Conservation (phyloP, 1,139 yeast species). For the Suhomyces wounanorum region DNA sequence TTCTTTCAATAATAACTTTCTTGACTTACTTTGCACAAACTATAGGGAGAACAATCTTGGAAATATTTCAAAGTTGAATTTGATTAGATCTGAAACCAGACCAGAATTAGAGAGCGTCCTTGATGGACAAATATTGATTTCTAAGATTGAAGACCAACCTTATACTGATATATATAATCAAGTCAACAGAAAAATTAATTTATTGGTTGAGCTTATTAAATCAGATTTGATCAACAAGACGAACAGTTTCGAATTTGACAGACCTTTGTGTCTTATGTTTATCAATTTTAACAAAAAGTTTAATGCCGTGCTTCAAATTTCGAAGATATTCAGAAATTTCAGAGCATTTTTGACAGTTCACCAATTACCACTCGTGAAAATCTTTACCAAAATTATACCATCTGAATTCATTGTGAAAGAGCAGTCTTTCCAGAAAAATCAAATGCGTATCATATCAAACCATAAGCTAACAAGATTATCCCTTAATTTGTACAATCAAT, state of each 20-base stretch:
- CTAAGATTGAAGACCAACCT: constrained; percentile 19
- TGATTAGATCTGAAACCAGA: constrained; percentile 34
- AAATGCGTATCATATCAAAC: constrained; percentile 52
- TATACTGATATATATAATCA: constrained; percentile 34
- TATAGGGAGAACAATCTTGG: constrained; percentile 57
- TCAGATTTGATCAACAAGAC: constrained; percentile 46
- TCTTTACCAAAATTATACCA: constrained; percentile 62
- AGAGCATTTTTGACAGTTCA: constrained; percentile 40
- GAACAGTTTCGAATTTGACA: constrained; percentile 43
- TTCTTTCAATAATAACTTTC: constrained; percentile 29
- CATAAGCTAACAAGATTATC: constrained; percentile 52
- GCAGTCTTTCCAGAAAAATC: constrained; percentile 31
- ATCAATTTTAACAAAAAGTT: constrained; percentile 48
- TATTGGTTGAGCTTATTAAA: constrained; percentile 38
- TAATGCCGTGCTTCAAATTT: constrained; percentile 49
- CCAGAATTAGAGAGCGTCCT: constrained; percentile 36
- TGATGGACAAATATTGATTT: constrained; percentile 37
- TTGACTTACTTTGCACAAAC: constrained; percentile 41
- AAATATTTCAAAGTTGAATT: constrained; percentile 33
- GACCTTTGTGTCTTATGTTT: constrained; percentile 50
- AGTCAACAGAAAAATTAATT: constrained; percentile 30
- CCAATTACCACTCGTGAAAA: constrained; percentile 45
- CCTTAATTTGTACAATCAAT: constrained; percentile 62
- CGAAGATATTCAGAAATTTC: constrained; percentile 52
- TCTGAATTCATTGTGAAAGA: constrained; percentile 47